Base-by-base conservation (phyloP, 1,284 basidiomycete genomes). In the Microbotryum violaceum region DNA sequence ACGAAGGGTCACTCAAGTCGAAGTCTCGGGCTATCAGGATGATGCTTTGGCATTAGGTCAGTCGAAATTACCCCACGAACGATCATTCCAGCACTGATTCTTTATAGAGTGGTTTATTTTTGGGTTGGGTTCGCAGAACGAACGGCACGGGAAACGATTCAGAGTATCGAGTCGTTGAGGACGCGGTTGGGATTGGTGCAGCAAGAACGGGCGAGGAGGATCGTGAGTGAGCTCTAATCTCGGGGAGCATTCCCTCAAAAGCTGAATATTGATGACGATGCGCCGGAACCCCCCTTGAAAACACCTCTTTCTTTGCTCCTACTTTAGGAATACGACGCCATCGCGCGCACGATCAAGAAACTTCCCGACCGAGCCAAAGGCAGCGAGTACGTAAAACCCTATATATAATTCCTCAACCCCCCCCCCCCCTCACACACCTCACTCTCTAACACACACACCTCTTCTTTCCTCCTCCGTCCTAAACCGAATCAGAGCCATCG, bases 201-300 rank as follows among this genome's bases (percentile, higher is more conserved):
- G 54, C 62, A 62, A 21, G 62, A 65, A 14, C 63, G 71, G 4
- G 63, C 64, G 10, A 57, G 70, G 31, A 60, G 66, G 58, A 67
- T 72, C 27, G 65, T 42, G 37, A 42, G 37, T 27, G 6, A n/a
- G n/a, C 27, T 27, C 27, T 27, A 6, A 27, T 27, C 27, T 27
- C 6, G 27, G 27, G 27, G n/a, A n/a, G n/a, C n/a, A n/a, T n/a
- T n/a, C n/a, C n/a, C n/a, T n/a, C n/a, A n/a, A n/a, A n/a, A n/a
- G n/a, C n/a, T 27, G 27, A 27, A 6, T 6, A 31, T 7, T 31
- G 7, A 31, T 31, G 31, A 31, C 31, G 2, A 9, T 31, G 31
- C 1, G 6, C 6, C 7, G 1, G 31, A 31, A 27, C 27, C 27
- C 27, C 25, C 3, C 25, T 10, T 10, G 0, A 9, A 10, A 31